These are phyloP conservation scores for Phylloporus sp. DNA, from an alignment of 768 basidiomycete genomes.

Conservation along the genomic window DNA sequence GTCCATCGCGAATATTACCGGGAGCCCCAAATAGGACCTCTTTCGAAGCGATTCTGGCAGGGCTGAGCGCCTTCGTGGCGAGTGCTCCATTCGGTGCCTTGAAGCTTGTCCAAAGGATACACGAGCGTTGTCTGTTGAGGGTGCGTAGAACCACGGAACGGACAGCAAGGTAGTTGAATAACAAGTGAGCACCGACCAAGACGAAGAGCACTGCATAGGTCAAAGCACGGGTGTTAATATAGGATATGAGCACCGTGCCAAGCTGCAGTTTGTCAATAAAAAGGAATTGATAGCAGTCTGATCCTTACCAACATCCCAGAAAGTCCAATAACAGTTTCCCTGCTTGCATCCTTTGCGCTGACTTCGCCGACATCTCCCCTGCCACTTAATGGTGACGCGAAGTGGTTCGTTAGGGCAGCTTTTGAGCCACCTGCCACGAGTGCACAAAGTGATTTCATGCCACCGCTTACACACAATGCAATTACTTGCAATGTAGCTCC, in stretches of 20 bases:
- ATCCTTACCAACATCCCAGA: slow-evolving; percentile 61
- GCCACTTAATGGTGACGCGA: slow-evolving; percentile 47
- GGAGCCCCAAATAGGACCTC: slow-evolving; percentile 46
- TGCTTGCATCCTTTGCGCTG: slow-evolving; percentile 69
- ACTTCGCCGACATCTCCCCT: slow-evolving; percentile 67
- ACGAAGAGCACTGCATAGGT: slow-evolving; percentile 51
- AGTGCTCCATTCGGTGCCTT: slow-evolving; percentile 7
- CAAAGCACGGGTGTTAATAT: slow-evolving; percentile 42
- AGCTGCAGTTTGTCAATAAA: slow-evolving; percentile 36
- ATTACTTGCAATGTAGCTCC: slow-evolving; percentile 38
- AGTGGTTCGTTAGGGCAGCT: slow-evolving; percentile 64
- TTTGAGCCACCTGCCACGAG: slow-evolving; percentile 70
- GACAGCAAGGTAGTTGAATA: slow-evolving; percentile 58
- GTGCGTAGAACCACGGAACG: slow-evolving; percentile 53
- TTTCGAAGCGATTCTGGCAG: slow-evolving; percentile 35
- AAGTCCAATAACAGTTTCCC: slow-evolving; percentile 66
- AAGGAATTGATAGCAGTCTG: neutral
- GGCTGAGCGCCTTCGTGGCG: slow-evolving; percentile 26
- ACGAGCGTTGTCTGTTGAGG: slow-evolving; percentile 57
- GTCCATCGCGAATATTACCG: slow-evolving; percentile 35
- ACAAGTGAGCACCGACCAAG: slow-evolving; percentile 52
- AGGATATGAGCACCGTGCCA: slow-evolving; percentile 56
- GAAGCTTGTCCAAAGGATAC: slow-evolving; percentile 45
- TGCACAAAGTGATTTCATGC: slow-evolving; percentile 54
- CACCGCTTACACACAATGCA: slow-evolving; percentile 56